phyloP scores from a whole-genome alignment of 2,329 filamentous ascomycete species.

The Arthrocladium fulminans region DNA sequence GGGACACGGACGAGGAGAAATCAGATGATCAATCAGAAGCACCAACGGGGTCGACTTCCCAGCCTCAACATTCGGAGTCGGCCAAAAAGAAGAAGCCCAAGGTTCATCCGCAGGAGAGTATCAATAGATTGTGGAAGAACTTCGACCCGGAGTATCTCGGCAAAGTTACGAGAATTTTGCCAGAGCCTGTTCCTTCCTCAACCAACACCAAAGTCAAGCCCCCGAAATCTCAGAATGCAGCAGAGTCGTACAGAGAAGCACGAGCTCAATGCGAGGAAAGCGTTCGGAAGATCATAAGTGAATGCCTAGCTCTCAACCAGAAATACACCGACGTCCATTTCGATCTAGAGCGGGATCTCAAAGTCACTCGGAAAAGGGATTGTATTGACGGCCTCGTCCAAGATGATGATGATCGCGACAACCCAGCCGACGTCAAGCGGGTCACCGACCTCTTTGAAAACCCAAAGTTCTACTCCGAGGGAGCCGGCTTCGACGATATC shows the following conservation, averaged over 20 bases:
- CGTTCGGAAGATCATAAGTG: conserved; percentile 49
- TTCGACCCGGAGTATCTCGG: conserved; percentile 63
- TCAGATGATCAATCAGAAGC: neutral
- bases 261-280: conserved; percentile 57
- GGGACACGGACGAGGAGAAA: neutral
- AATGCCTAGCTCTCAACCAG: conserved; percentile 68
- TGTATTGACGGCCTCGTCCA: conserved; percentile 43
- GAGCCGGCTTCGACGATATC: conserved; percentile 67
- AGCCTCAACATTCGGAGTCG: conserved; percentile 11
- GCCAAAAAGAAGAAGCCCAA: conserved; percentile 36
- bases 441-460: conserved; percentile 68
- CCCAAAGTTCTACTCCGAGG: conserved; percentile 68
- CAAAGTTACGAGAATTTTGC: conserved; percentile 63
- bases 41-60: neutral
- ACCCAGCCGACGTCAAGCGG: conserved; percentile 65
- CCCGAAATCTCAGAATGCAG: conserved; percentile 49
- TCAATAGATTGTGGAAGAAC: conserved; percentile 65
- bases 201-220: conserved; percentile 53
- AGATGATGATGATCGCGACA: conserved; percentile 30
- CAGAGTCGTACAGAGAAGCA: conserved; percentile 64
- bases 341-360: conserved; percentile 69
- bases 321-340: conserved; percentile 84
- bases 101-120: conserved; percentile 54
- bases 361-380: conserved; percentile 42
- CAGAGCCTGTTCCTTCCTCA: conserved; percentile 44